Evolutionary conservation across 805 yeast genomes (phyloP), one percentile per base, ranked within the genome.

Genomic region (Ogataea neopini): DNA sequence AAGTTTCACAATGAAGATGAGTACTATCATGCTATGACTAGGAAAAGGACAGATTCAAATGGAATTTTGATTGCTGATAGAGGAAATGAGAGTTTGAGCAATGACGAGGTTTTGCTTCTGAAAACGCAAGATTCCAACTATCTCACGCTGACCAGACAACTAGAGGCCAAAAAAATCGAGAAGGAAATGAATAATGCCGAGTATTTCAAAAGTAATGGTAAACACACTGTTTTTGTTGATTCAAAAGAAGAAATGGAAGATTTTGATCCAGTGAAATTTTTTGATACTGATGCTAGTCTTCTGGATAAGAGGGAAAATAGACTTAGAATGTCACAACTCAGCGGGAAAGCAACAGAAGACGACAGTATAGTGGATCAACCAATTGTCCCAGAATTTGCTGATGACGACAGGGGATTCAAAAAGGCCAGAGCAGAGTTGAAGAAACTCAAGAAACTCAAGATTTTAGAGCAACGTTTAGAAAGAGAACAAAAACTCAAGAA

Each of bases 61-160:
- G 97, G 97, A 1, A 74, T 87, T 7, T 60, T 86, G 41, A 64
- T 86, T 9, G 71, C 82, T 1, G 88, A 87, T 18, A 74, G 96
- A 51, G 86, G 80, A 15, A 76, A 73, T 20, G 86, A 80, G 55
- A 71, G 72, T 26, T 68, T 90, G 45, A 69, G 81, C 7, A 77
- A 76, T 41, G 96, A 84, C 47, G 96, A 92, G 60, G 86, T 86
- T 41, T 81, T 87, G 62, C 73, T 94, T 38, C 70, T 91, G 53
- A 92, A 92, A 68, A 83, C 96, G 0, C 99, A 94, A 68, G 99
- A 94, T 69, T 76, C 84, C 19, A 88, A 87, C 49, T 94, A 94
- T 65, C 76, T 94, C 45, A 80, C 88, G 51, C 86, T 95, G 6
- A 67, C 88, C 66, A 75, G 91, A 57, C 79, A 80, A 50, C 78